Percentiles rank a stretch among this genome's conserved stretches.
These are phyloP conservation scores for Hippophae tibetana DNA, from an alignment of 306 rosid genomes.

Conservation along the genomic window DNA sequence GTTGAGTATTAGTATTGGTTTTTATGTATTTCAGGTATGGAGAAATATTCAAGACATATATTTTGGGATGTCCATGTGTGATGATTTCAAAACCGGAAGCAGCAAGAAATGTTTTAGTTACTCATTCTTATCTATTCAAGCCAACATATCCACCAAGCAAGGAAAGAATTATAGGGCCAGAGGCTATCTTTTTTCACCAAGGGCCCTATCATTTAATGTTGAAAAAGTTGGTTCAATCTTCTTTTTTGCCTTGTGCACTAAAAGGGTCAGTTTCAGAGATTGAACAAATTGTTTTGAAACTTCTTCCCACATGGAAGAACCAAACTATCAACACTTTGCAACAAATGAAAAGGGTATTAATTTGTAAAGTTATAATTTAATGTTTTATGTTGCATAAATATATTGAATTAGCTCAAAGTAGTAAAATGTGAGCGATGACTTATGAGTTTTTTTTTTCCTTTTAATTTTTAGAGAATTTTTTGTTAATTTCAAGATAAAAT, in stretches of 20 bases:
- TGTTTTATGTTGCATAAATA: background rate
- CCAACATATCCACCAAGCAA: constrained; percentile 91
- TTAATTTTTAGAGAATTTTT: background rate
- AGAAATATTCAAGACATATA: constrained; percentile 66
- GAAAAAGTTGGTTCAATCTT: constrained; percentile 51
- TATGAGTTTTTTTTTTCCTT: constrained; percentile 1
- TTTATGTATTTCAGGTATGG: constrained; percentile 44
- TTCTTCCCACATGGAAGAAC: constrained; percentile 57
- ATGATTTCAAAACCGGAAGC: constrained; percentile 76
- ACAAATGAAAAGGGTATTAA: constrained; percentile 66
- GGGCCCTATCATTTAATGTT: constrained; percentile 70
- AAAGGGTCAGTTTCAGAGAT: constrained; percentile 48
- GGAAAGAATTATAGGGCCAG: constrained; percentile 72
- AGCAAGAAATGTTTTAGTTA: constrained; percentile 61
- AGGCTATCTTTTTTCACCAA: constrained; percentile 76
- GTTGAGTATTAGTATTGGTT: background rate
- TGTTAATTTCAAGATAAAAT: background rate
- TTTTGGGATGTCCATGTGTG: constrained; percentile 82
- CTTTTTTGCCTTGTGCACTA: constrained; percentile 52
- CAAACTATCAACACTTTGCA: constrained; percentile 61
- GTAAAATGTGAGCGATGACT: background rate
- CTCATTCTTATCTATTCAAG: constrained; percentile 56
- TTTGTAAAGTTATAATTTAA: background rate
- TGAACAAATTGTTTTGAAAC: constrained; percentile 43
- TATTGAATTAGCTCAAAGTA: background rate